Percentiles rank a stretch among this genome's conserved stretches.
phyloP scores from a whole-genome alignment of 768 basidiomycete species.

The Mrakia frigida region DNA sequence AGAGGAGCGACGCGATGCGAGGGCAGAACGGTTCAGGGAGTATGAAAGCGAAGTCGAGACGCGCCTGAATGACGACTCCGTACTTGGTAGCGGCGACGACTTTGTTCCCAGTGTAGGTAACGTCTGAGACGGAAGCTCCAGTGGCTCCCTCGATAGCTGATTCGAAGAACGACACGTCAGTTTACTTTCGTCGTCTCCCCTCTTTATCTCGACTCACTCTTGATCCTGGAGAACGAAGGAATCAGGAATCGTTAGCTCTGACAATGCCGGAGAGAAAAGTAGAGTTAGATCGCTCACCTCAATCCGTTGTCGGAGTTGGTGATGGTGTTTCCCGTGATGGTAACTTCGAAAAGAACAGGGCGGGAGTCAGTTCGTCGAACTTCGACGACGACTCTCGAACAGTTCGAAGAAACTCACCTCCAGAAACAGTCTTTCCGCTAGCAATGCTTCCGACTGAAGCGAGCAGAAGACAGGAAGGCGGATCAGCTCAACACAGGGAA shows the following conservation, averaged over 20 bases:
- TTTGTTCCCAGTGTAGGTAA: constrained; percentile 36
- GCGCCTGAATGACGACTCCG: constrained; percentile 56
- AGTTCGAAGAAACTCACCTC: constrained; percentile 3
- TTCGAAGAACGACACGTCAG: not conserved
- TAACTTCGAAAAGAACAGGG: constrained; percentile 37
- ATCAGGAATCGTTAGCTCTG: too few species aligned
- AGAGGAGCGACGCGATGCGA: not conserved
- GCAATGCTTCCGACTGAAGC: not conserved
- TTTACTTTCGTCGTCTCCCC: too few species aligned
- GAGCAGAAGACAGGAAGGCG: not conserved
- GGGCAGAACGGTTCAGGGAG: not conserved
- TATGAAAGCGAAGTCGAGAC: constrained; percentile 45
- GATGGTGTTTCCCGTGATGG: constrained; percentile 54
- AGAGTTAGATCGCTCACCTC: too few species aligned
- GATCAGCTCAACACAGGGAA: not conserved
- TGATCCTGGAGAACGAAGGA: too few species aligned
- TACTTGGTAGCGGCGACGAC: constrained; percentile 49
- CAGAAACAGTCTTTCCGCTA: constrained; percentile 48
- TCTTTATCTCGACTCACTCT: constrained; percentile 26
- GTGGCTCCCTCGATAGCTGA: constrained; percentile 31
- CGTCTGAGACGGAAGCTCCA: constrained; percentile 34
- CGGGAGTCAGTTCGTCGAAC: not conserved
- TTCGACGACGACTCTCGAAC: not conserved
- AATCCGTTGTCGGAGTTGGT: constrained; percentile 52
- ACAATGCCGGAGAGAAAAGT: too few species aligned